Evolutionary conservation across 768 basidiomycete genomes (phyloP), one percentile per base, ranked within the genome.

Genomic region (Mycena kentingensis): DNA sequence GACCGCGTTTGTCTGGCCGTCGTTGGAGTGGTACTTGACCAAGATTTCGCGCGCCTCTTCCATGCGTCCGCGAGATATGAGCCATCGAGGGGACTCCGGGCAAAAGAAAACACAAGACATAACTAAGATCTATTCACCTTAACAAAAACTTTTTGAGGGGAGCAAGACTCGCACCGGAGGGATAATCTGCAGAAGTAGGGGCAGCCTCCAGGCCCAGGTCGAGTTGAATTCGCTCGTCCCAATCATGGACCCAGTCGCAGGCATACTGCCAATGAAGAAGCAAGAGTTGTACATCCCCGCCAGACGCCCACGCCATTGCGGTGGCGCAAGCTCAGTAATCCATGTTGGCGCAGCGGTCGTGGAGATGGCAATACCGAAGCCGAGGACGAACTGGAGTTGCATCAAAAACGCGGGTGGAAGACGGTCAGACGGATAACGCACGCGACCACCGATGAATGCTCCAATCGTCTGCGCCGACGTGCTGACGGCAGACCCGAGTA

Each of bases 201-300:
- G 83, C 35, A 84, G 69, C 47, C 86, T 77, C 84, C 85, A 87
- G 26, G 80, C 68, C 81, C 80, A 85, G 11, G 74, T 69, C 42
- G 61, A 75, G 49, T 59, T 61, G 39, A 84, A 76, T 55, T 68
- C 65, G 63, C 77, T 74, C 8, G 84, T 81, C n/a, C 58, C 58
- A 8, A 60, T 59, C 58, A 63, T 63, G 27, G 59, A 27, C 27
- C 61, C 59, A 0, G 61, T 65, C 4, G 64, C 64, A 15, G 64
- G 64, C 6, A 65, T 65, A 43, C 55, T 57, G 7, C 64, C 64
- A 10, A 65, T 64, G 46, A 58, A 59, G 48, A 61, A 59, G 47
- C 49, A 78, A 47, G 81, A 64, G n/a, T 73, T 73, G 18, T 75
- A 77, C 31, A 79, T 73, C 60, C 81, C 78, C 31, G 75, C 77